Base-by-base conservation (phyloP, 106 monocot genomes). In the Vanilla planifolia region DNA sequence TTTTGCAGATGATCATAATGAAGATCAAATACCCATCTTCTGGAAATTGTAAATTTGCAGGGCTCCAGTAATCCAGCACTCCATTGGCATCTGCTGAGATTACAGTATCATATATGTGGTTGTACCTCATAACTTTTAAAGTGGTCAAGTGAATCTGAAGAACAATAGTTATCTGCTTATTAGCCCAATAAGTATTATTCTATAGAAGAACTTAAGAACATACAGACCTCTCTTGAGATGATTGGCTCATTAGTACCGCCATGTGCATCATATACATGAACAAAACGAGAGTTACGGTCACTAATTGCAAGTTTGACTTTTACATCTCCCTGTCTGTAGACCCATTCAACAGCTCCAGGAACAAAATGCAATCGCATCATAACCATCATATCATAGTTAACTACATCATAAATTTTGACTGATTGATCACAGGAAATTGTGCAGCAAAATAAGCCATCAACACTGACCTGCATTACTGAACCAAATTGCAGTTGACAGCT, bases 361-460 rank as follows among this genome's bases (percentile, higher is more conserved):
- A 91, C 55, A 66, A 64, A 98, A 6, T 84, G 70, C 19, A 92
- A 71, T 10, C 87, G 81, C 79, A 98, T 68, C 96, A 98, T 98
- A 55, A 88, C 65, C 96, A 98, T 98, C 96, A 98, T 98, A 50
- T 98, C 96, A 71, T 82, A 98, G 73, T 98, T 98, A 8, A 98
- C 88, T 64, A 98, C 96, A 68, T 98, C 96, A 75, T 92, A 98
- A 60, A 98, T 86, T 71, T 98, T 98, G 36, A 98, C 82, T 6
- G 96, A 81, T 7, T 59, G 69, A 55, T 98, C 96, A 30, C 67
- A 77, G 14, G 96, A 91, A n/a, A 98, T 92, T 58, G 96, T 92
- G 71, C 91, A 92, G 66, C 96, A 98, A 68, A 88, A 62, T 57
- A 98, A 80, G 14, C 96, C 96, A 85, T 98, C 91, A 51, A 44